Base-by-base conservation (phyloP, 2,329 filamentous ascomycete genomes). In the Colletotrichum sp. region DNA sequence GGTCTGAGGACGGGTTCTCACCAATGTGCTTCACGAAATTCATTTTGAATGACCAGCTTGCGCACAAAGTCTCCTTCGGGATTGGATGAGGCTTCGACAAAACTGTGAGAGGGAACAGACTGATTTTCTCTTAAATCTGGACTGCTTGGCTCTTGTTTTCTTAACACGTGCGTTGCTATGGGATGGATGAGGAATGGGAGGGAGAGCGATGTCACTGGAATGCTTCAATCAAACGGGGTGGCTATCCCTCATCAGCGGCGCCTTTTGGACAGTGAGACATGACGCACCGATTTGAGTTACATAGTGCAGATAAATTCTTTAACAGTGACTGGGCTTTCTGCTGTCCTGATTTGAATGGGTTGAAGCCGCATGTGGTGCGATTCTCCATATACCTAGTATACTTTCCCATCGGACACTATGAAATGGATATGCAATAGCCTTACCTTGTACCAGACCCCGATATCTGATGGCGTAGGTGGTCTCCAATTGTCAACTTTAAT, bases 121-220 rank as follows among this genome's bases (percentile, higher is more conserved):
- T 18, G 52, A 3, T 57, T 57, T 30, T 60, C 26, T 36, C 9
- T 39, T 63, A 28, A 55, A 32, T 28, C 16, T n/a, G 6, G 6
- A 1, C 3, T 12, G 32, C 26, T 36, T 64, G 30, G 12, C 26
- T 34, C 39, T 21, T 75, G 24, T 67, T 72, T 63, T 18, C n/a
- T 26, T 67, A 49, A 30, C 55, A 64, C 30, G n/a, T 49, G 69
- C 63, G 72, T 75, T 75, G 72, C n/a, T 44, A 44, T 36, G 72
- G 39, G 28, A n/a, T 8, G 30, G 28, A n/a, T 6, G 30, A 26
- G 8, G 8, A 28, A 57, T 13, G 5, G 2, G 32, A 65, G 18
- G 60, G 55, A 67, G 55, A 57, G 55, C 26, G 55, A 55, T n/a
- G 21, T 13, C 21, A 52, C 52, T 75, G 72, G 72, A 75, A 75